Percentiles rank a stretch among this genome's conserved stretches.
These are phyloP conservation scores for Yarrowia keelungensis DNA, from an alignment of 805 yeast species.

Conservation along the genomic window DNA sequence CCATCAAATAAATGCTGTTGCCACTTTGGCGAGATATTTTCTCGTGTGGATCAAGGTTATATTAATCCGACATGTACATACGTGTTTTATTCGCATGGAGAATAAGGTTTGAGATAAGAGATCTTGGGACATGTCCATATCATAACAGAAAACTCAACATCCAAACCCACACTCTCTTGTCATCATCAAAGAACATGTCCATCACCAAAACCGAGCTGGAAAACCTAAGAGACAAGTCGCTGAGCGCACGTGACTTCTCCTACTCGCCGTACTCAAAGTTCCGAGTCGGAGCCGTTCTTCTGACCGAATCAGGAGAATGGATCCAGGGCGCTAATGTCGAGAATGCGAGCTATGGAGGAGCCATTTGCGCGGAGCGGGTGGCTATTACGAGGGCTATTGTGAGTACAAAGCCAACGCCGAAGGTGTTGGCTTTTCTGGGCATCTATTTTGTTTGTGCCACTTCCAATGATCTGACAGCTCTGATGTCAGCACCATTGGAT, in stretches of 20 bases:
- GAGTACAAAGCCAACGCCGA: constrained; percentile 28
- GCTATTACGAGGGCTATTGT: constrained; percentile 66
- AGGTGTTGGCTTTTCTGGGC: too few species aligned
- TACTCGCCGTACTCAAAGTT: constrained; percentile 79
- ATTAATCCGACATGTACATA: not conserved
- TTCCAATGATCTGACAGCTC: too few species aligned
- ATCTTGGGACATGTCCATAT: constrained; percentile 1
- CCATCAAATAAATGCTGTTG: not conserved
- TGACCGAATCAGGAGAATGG: constrained; percentile 58
- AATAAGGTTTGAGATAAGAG: constrained; percentile 19
- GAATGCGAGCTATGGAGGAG: constrained; percentile 86
- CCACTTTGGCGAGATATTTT: too few species aligned
- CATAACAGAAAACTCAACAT: not conserved
- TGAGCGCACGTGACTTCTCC: constrained; percentile 47
- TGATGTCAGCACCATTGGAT: too few species aligned
- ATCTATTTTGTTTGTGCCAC: too few species aligned
- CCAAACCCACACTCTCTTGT: not conserved
- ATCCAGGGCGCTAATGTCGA: constrained; percentile 87
- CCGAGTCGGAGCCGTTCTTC: constrained; percentile 81
- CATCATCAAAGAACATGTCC: not conserved
- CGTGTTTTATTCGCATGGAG: constrained; percentile 5
- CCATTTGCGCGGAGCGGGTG: constrained; percentile 78
- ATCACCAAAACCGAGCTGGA: constrained; percentile 13
- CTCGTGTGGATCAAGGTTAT: not conserved
- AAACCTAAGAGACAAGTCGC: constrained; percentile 32